phyloP scores from a whole-genome alignment of 768 basidiomycete species.

The Kwoniella sp. region DNA sequence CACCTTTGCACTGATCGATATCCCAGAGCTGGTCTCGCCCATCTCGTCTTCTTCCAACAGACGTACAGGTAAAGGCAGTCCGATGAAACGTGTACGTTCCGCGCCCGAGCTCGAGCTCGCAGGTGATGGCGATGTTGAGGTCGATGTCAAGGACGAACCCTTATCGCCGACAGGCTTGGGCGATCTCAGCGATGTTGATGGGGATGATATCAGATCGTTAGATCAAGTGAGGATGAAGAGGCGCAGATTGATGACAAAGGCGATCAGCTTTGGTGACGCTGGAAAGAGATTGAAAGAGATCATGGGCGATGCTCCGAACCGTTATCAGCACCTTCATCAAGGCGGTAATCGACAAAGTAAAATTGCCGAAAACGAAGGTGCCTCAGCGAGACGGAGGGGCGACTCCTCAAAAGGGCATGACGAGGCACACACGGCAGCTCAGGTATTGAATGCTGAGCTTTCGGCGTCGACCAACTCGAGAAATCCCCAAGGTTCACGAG shows the following conservation, averaged over 20 bases:
- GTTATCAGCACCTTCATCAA: too few relatives aligned
- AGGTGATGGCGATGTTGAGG: background rate
- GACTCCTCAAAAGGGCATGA: too few relatives aligned
- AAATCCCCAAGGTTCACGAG: too few relatives aligned
- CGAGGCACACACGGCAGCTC: too few relatives aligned
- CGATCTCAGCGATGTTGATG: background rate
- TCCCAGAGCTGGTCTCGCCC: conserved; percentile 17
- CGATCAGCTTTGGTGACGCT: background rate
- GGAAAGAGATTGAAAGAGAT: background rate
- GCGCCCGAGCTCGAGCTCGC: conserved; percentile 8
- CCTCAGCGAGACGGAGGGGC: too few relatives aligned
- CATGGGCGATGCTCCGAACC: background rate
- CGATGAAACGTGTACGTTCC: conserved; percentile 5
- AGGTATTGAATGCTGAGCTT: too few relatives aligned
- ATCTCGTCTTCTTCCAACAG: conserved; percentile 13
- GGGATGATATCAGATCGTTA: too few relatives aligned
- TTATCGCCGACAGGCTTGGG: background rate
- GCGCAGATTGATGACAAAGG: background rate
- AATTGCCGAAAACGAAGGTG: too few relatives aligned
- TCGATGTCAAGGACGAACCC: background rate
- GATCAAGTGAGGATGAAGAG: too few relatives aligned
- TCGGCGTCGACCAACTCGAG: too few relatives aligned
- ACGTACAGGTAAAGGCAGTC: background rate
- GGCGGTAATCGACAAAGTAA: too few relatives aligned
- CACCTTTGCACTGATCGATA: conserved; percentile 11